Conservation (phyloP, 106 monocot species). For the Acorus calamus region DNA sequence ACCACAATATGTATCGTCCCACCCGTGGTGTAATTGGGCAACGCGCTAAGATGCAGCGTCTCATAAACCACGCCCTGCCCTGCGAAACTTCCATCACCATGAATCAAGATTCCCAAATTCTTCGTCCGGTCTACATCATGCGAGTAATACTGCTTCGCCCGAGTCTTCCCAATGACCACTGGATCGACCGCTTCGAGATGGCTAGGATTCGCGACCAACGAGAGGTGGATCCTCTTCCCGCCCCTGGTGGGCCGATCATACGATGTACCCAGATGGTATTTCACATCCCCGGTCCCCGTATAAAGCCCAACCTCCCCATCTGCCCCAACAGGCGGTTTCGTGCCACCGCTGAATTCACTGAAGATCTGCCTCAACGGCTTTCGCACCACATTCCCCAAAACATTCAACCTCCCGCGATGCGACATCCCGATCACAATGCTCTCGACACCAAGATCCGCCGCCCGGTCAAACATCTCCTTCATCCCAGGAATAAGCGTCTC, state of each 20-base stretch:
- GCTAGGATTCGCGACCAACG: conserved; percentile 89
- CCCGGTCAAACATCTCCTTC: conserved; percentile 96
- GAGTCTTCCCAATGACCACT: conserved; percentile 76
- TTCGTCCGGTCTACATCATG: conserved; percentile 57
- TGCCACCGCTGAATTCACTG: conserved; percentile 72
- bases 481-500: conserved; percentile 93
- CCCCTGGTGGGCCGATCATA: conserved; percentile 84
- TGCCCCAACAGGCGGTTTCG: conserved; percentile 19
- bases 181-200: conserved; percentile 97
- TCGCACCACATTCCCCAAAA: conserved; percentile 81
- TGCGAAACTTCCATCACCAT: conserved; percentile 95
- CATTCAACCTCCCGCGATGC: conserved; percentile 88
- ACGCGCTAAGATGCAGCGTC: conserved; percentile 82
- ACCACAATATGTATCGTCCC: conserved; percentile 91
- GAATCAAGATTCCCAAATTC: conserved; percentile 67
- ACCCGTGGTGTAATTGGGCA: conserved; percentile 86
- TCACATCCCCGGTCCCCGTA: conserved; percentile 93
- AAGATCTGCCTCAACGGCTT: conserved; percentile 86
- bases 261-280: conserved; percentile 89
- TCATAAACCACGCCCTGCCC: conserved; percentile 98
- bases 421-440: conserved; percentile 90
- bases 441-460: conserved; percentile 76
- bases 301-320: conserved; percentile 62
- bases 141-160: conserved; percentile 84
- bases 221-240: conserved; percentile 74